phyloP scores from a whole-genome alignment of 2,329 filamentous ascomycete species.

The Gaeumannomyces tritici region DNA sequence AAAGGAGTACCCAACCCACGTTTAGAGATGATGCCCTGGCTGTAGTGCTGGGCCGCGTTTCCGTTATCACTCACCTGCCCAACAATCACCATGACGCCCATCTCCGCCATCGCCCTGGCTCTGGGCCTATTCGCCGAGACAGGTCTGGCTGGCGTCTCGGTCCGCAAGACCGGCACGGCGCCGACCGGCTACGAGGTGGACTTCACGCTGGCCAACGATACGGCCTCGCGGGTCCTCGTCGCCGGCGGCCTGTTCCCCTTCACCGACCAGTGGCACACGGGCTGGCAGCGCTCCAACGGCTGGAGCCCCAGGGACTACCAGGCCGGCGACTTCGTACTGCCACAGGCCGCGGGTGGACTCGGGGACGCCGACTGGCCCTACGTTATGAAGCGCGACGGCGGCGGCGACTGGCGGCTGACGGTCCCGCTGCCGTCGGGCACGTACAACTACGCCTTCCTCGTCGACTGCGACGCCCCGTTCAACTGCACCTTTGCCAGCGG shows the following conservation, averaged over 20 bases:
- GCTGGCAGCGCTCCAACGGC: constrained; percentile 6
- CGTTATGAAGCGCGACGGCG: constrained; percentile 12
- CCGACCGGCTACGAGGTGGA: constrained; percentile 19
- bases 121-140: neutral
- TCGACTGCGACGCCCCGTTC: constrained; percentile 16
- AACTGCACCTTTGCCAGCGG: constrained; percentile 17
- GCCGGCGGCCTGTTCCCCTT: constrained; percentile 16
- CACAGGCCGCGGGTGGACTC: constrained; percentile 1
- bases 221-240: constrained; percentile 15
- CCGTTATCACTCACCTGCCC: neutral
- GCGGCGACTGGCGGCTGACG: constrained; percentile 16
- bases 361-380: constrained; percentile 15
- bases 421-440: constrained; percentile 17
- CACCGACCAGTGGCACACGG: constrained; percentile 18
- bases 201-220: constrained; percentile 15
- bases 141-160: constrained; percentile 8
- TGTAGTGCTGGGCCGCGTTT: too few species aligned
- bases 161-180: constrained; percentile 15
- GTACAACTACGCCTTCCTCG: constrained; percentile 17
- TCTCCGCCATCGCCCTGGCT: neutral
- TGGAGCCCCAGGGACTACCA: constrained; percentile 17
- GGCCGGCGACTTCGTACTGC: constrained; percentile 16
- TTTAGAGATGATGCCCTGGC: too few species aligned
- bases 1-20: too few species aligned
- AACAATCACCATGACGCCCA: neutral